Evolutionary conservation across 140 eudicot species (phyloP).

Genomic region (Anethum foeniculum): DNA sequence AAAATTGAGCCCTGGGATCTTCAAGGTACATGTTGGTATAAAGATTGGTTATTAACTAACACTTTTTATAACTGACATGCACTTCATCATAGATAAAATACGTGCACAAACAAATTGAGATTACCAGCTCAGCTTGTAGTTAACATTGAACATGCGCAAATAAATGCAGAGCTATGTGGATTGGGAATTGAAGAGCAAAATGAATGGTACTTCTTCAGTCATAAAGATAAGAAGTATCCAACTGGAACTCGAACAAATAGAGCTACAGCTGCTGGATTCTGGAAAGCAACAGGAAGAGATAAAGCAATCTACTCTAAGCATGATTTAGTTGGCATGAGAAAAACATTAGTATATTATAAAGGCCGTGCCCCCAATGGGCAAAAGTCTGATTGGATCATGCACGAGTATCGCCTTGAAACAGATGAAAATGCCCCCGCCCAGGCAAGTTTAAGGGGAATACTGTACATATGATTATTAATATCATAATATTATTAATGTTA

Average conservation of each 20-base stretch:
- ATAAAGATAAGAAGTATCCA: constrained; percentile 88
- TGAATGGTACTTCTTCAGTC: constrained; percentile 91
- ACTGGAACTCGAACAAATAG: constrained; percentile 91
- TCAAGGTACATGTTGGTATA: constrained; percentile 36
- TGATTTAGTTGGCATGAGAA: constrained; percentile 87
- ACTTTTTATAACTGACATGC: neutral
- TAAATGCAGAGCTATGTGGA: constrained; percentile 59
- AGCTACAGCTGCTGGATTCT: constrained; percentile 86
- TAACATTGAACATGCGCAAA: neutral
- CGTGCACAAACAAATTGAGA: neutral
- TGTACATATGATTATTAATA: neutral
- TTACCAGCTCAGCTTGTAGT: neutral
- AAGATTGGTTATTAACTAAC: neutral
- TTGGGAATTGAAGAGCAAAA: constrained; percentile 81
- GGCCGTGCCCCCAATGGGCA: constrained; percentile 99
- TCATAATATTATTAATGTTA: too few relatives aligned
- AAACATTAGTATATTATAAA: constrained; percentile 78
- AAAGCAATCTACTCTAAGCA: constrained; percentile 80
- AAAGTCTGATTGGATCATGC: constrained; percentile 96
- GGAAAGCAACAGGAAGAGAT: constrained; percentile 97
- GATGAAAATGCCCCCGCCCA: constrained; percentile 80
- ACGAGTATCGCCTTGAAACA: constrained; percentile 83
- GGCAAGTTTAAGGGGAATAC: constrained; percentile 26
- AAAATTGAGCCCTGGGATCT: constrained; percentile 98
- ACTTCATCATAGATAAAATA: neutral